Evolutionary conservation across 2,329 filamentous ascomycete genomes (phyloP), one percentile per base, ranked within the genome.

Genomic region (Colletotrichum liaoningense): DNA sequence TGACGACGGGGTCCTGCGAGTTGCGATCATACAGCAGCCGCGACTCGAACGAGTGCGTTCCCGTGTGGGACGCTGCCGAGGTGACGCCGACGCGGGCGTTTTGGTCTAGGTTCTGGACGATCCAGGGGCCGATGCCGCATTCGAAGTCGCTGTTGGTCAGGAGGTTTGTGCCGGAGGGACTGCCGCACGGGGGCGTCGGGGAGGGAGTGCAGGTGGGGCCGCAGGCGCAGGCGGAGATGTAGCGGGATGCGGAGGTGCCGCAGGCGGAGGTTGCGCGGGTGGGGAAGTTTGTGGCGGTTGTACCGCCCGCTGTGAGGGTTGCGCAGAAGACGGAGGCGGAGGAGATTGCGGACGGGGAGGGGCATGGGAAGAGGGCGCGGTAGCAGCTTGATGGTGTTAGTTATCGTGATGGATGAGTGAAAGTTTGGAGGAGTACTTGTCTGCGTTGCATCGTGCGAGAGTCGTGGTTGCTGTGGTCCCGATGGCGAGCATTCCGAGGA

Each of bases 321-420:
- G 69, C 74, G 60, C 77, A 78, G 59, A 77, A 78, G 28, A 73
- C 69, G 1, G 73, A 70, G 5, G 76, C 77, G 4, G 71, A 54
- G 14, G 75, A 74, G 8, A 77, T 58, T 5, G 75, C 74, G 16
- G 73, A 71, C 0, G 74, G 57, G 14, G 67, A 75, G 0, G 75
- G 64, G 72, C 76, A 78, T n/a, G 74, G 68, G 62, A 77, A 74
- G 46, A 80, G 70, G 55, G 77, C 69, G 33, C 78, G 75, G 58
- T 76, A 73, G 69, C 70, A 78, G 64, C 76, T 77, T 60, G 12
- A 16, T 1, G 1, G 0, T 1, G 33, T 49, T 5, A 70, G n/a
- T 3, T 5, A 49, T 4, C 1, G 12, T 33, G 19, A 4, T 5
- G 19, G 5, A 3, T 11, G 42, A n/a, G 4, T 3, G 14, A 7